Percentiles rank a stretch among this genome's conserved stretches.
Conservation (phyloP, 306 rosid genomes). For the Pterocarpus santalinus region DNA sequence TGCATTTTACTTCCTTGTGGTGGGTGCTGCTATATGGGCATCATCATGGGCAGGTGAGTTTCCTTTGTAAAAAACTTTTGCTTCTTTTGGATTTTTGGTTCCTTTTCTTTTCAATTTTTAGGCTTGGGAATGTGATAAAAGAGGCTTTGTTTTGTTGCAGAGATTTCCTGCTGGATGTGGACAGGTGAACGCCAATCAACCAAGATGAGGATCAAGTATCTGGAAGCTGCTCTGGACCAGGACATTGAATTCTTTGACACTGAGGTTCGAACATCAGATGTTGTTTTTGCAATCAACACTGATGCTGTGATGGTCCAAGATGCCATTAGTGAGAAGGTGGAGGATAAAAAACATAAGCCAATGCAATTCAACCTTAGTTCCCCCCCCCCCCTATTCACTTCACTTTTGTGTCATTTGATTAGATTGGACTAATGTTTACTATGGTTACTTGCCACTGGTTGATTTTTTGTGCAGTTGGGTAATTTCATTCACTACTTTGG, state of each 20-base stretch:
- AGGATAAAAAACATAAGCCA: conserved; percentile 21
- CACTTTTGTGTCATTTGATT: no score
- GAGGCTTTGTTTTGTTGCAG: conserved; percentile 49
- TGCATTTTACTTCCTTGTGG: conserved; percentile 87
- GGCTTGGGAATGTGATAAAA: background rate
- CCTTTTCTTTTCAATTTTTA: background rate
- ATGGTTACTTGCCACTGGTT: no score
- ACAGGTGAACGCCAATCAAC: conserved; percentile 91
- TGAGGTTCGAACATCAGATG: conserved; percentile 88
- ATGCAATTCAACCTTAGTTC: no score
- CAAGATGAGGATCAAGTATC: conserved; percentile 84
- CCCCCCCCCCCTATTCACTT: no score
- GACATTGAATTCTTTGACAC: conserved; percentile 90
- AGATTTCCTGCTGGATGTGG: conserved; percentile 98
- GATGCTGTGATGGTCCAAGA: conserved; percentile 93
- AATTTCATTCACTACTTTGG: conserved; percentile 93
- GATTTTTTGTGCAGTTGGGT: conserved; percentile 68
- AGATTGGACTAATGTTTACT: no score
- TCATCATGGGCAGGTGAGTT: conserved; percentile 91
- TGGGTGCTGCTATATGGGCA: conserved; percentile 97
- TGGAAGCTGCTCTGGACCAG: conserved; percentile 83
- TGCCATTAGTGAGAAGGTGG: conserved; percentile 95
- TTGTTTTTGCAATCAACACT: conserved; percentile 84
- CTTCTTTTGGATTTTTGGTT: background rate
- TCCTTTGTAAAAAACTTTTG: background rate